Evolutionary conservation across 805 yeast species (phyloP).

Genomic region (Suhomyces sp.): DNA sequence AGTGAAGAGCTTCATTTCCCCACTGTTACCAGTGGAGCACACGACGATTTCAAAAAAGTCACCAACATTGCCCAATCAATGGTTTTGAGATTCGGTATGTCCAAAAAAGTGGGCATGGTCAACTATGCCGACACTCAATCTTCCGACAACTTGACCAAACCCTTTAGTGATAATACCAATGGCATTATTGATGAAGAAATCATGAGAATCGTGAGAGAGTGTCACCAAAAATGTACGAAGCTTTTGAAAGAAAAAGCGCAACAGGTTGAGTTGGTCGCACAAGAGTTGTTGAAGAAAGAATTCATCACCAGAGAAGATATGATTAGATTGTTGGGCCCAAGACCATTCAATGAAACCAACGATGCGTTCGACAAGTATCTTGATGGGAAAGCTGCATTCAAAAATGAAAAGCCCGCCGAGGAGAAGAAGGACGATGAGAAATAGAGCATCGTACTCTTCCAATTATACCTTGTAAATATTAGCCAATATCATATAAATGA

Average conservation of each 20-base stretch:
- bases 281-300: slow-evolving; percentile 80
- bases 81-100: slow-evolving; percentile 94
- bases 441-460: background rate
- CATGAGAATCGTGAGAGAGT: slow-evolving; percentile 69
- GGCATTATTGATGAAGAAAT: slow-evolving; percentile 79
- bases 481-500: background rate
- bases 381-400: slow-evolving; percentile 45
- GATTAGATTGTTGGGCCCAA: slow-evolving; percentile 81
- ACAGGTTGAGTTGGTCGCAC: slow-evolving; percentile 83
- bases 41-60: slow-evolving; percentile 94
- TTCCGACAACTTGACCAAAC: slow-evolving; percentile 71
- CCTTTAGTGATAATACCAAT: slow-evolving; percentile 87
- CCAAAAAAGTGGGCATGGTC: slow-evolving; percentile 79
- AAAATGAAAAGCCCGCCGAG: slow-evolving; percentile 27
- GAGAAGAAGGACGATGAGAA: slow-evolving; percentile 25
- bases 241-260: slow-evolving; percentile 66
- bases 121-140: slow-evolving; percentile 66
- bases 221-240: slow-evolving; percentile 67
- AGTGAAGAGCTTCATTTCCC: slow-evolving; percentile 90
- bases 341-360: slow-evolving; percentile 88
- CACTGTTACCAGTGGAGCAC: slow-evolving; percentile 94
- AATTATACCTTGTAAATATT: slow-evolving; percentile 2
- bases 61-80: slow-evolving; percentile 89
- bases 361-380: slow-evolving; percentile 85
- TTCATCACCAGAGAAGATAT: slow-evolving; percentile 92